Conservation (phyloP, 177 flowering plant genomes). For the Vitis hybrid region DNA sequence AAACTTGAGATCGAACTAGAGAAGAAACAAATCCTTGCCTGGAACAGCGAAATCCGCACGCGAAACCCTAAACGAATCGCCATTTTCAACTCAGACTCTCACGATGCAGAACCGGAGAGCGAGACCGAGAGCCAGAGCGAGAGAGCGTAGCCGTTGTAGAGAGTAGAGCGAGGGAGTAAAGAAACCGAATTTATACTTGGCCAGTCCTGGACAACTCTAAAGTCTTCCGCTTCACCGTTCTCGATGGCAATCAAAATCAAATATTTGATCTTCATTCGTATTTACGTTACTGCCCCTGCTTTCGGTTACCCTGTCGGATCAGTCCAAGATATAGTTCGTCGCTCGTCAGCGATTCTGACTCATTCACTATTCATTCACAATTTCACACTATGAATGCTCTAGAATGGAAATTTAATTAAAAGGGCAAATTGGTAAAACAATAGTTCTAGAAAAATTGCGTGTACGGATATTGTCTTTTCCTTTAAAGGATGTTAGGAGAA, state of each 20-base stretch:
- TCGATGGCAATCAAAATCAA: slow-evolving; percentile 1
- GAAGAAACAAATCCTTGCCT: slow-evolving; percentile 19
- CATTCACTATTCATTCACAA: no score
- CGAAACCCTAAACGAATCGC: slow-evolving; percentile 14
- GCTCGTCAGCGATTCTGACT: no score
- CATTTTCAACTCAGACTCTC: background rate
- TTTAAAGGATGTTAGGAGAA: no score
- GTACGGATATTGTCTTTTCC: no score
- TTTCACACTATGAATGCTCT: no score
- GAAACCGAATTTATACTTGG: background rate
- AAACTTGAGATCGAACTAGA: background rate
- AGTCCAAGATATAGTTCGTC: no score
- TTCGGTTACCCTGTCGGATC: no score
- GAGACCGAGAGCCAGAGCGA: slow-evolving; percentile 6
- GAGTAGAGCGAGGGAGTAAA: background rate
- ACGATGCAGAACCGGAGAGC: background rate
- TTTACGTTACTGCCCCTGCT: no score
- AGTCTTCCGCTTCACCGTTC: background rate
- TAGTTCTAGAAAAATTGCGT: no score
- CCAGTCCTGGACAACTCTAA: background rate
- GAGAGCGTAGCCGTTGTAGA: background rate
- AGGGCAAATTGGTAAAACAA: no score
- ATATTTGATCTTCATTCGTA: no score
- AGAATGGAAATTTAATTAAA: no score
- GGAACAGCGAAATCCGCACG: slow-evolving; percentile 6